Evolutionary conservation across 805 yeast species (phyloP), one percentile per base, ranked within the genome.

Genomic region (Candida lessepsii): DNA sequence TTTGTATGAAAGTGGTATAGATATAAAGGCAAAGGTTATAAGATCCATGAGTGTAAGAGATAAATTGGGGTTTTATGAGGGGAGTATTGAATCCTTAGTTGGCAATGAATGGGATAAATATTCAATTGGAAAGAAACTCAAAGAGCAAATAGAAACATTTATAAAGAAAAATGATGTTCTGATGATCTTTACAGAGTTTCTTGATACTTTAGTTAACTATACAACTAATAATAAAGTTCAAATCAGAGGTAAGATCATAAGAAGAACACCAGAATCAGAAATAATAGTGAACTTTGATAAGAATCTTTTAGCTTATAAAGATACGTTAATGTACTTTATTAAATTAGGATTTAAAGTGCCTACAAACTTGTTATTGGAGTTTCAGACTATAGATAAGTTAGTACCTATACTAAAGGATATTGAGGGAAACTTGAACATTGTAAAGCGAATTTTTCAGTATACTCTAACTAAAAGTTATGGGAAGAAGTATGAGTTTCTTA

Each of bases 341-440:
- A 60, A 69, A 45, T 56, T 80, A 45, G 80, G 76, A 0, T 76
- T 70, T 51, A 75, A 72, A 7, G 59, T 87, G 0, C 91, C 96
- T 0, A 73, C 74, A 18, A 50, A 67, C 4, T 44, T 84, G 2
- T 46, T 64, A 10, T 51, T 73, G 2, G 69, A 65, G 19, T 68
- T 86, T 1, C 68, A 76, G 31, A 72, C 68, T 21, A 65, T 81
- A 2, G 67, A 75, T 40, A 61, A 68, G 21, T 51, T 83, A 0
- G 73, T 79, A 37, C 87, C 90, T 0, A 71, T 72, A 46, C 82
- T 85, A 0, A 60, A 71, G 3, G 63, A 72, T 8, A 45, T 87
- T 6, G 55, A 60, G 4, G 90, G 84, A 42, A 70, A 78, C 6
- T 37, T 83, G 3, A 54, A 56, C 6, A 59, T 70, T 1, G 63